These are phyloP conservation scores for Kondoa malvinella DNA, from an alignment of 768 basidiomycete species.

Conservation along the genomic window DNA sequence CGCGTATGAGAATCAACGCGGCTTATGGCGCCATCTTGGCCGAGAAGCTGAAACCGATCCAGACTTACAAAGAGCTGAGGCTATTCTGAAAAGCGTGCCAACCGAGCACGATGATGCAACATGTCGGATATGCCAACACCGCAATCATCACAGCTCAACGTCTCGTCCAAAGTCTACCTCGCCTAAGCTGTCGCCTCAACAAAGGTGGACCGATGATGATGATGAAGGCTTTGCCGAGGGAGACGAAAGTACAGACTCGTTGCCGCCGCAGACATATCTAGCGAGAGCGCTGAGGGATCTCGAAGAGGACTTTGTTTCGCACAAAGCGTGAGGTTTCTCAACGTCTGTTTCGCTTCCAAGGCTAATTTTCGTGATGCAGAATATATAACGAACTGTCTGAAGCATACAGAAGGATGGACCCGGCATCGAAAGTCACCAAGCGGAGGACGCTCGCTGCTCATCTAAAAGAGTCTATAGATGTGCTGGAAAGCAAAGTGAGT, in stretches of 20 bases:
- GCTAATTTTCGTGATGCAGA: constrained; percentile 34
- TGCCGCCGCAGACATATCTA: constrained; percentile 78
- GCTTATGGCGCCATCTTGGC: neutral
- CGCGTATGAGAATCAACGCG: neutral
- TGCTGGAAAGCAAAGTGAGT: constrained; percentile 72
- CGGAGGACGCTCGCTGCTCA: constrained; percentile 75
- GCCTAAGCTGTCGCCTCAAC: neutral
- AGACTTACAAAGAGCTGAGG: constrained; percentile 64
- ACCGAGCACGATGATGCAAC: constrained; percentile 52
- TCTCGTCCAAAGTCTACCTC: neutral
- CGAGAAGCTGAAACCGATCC: constrained; percentile 31
- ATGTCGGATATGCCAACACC: constrained; percentile 48
- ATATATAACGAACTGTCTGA: constrained; percentile 81
- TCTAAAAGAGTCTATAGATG: constrained; percentile 75
- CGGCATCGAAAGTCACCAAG: constrained; percentile 59
- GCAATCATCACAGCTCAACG: neutral
- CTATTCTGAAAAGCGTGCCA: constrained; percentile 62
- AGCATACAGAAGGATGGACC: constrained; percentile 78
- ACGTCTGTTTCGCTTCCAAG: no score
- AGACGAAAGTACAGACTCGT: constrained; percentile 24
- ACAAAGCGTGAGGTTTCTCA: constrained; percentile 54
- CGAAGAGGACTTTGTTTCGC: constrained; percentile 87
- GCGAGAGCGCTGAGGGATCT: constrained; percentile 66
- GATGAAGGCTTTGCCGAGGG: constrained; percentile 11
- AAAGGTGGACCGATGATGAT: neutral